Base-by-base conservation (phyloP, 129 eudicot species). In the Dittrichia graveolens region DNA sequence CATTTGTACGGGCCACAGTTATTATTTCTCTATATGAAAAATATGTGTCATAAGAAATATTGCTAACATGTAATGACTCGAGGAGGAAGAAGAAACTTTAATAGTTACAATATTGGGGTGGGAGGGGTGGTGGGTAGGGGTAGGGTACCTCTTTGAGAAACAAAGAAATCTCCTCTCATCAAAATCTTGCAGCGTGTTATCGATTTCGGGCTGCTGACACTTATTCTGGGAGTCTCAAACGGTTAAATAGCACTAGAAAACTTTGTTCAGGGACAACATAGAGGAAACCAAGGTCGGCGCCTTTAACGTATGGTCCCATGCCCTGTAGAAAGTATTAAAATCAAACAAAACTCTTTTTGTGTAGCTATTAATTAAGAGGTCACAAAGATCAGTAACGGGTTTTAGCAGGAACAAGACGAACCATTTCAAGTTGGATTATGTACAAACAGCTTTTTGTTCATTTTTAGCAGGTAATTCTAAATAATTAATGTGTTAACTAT, bases 241-340 rank as follows among this genome's bases (percentile, higher is more conserved):
- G 91, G 72, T 88, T 90, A 79, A 95, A 95, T 18, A 95, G 87
- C 79, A 95, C 99, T 40, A 95, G 97, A 72, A 95, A 90, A 75
- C 97, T 95, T 78, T 95, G 97, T 66, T 85, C 97, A 7, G 97
- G 99, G 48, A 88, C 87, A 40, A 86, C 89, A 75, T 95, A 95
- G 59, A 95, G 99, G 60, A 95, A 95, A 71, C 99, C 99, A 10
- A 95, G 94, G 78, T 95, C 97, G 14, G 99, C 97, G 4, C 99
- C 99, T 77, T 82, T 89, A 56, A 87, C 82, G 37, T 90, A 91
- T 54, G 99, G 97, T 41, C 96, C 96, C 89, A 91, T 79, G 52
- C 97, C 97, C 99, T 95, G 58, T 46, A 69, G 19, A 48, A 52
- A 65, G 11, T 61, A 34, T n/a, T 11, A 56, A 15, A 37, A 59